These are phyloP conservation scores for Lachnellula subtilissima DNA, from an alignment of 2,329 filamentous ascomycete species.

Conservation along the genomic window DNA sequence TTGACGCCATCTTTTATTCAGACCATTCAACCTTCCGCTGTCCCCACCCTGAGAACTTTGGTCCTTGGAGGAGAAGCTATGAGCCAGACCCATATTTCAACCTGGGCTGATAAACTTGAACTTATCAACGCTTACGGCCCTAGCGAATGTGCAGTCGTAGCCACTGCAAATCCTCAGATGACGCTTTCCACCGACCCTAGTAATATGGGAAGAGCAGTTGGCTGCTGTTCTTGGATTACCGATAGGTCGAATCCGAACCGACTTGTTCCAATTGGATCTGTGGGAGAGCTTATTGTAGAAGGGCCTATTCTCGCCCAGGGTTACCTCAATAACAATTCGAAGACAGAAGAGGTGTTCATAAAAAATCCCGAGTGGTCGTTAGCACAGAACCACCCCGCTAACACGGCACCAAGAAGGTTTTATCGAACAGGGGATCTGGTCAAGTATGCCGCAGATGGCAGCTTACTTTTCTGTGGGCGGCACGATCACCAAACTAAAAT, in stretches of 20 bases:
- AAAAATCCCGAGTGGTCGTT: background rate
- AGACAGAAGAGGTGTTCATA: constrained; percentile 4
- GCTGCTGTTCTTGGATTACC: background rate
- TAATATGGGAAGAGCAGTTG: constrained; percentile 5
- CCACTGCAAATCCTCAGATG: constrained; percentile 11
- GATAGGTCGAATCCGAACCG: constrained; percentile 1
- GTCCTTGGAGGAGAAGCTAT: constrained; percentile 31
- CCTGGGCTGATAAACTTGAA: constrained; percentile 34
- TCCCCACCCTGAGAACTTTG: constrained; percentile 23
- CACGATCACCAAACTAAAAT: constrained; percentile 61
- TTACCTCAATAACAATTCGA: constrained; percentile 46
- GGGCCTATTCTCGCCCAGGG: constrained; percentile 56
- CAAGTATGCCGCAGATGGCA: constrained; percentile 40
- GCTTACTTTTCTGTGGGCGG: constrained; percentile 56
- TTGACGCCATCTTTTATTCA: constrained; percentile 30
- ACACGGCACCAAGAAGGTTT: background rate
- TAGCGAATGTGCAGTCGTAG: constrained; percentile 17
- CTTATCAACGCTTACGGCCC: constrained; percentile 42
- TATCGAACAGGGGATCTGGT: constrained; percentile 53
- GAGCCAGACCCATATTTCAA: constrained; percentile 34
- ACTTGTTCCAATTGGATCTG: constrained; percentile 3
- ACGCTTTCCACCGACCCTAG: background rate
- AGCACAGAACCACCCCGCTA: background rate
- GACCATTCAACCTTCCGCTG: constrained; percentile 19
- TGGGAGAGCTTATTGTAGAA: constrained; percentile 22